Base-by-base conservation (phyloP, 2,329 filamentous ascomycete species). In the Pseudocercospora fuligena region DNA sequence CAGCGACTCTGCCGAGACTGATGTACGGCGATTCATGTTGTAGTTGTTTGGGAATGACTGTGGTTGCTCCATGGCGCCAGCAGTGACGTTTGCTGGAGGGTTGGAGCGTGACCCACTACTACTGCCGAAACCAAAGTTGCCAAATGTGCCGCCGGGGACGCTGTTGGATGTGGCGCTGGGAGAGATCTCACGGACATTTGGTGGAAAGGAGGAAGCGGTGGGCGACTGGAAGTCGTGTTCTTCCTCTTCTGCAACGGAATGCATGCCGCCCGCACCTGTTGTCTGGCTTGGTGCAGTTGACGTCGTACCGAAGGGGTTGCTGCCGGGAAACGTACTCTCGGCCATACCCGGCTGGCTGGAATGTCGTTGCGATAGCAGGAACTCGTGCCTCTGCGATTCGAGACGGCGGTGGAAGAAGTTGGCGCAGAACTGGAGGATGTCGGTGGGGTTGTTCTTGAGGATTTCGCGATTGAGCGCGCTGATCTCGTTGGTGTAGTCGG, bases 1-100 rank as follows among this genome's bases (percentile, higher is more conserved):
- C 76, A 98, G 86, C 1, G 94, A 97, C 81, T 99, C 95, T 60
- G 95, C 95, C 47, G 95, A 98, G 61, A 99, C 95, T 3, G 95
- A 98, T 46, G 94, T 97, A 74, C 95, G 92, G 70, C 95, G 91
- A 74, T 89, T 92, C 81, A 97, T 90, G 79, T 97, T 97, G 82
- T 97, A 98, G 79, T 98, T 94, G 73, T 88, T 91, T 64, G 95
- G 95, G 77, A 97, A 92, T 73, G 88, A 89, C 71, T 92, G 89
- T 46, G 86, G 82, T 21, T 73, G 70, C 67, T 87, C 87, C 65
- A 85, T 84, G 23, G 83, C 72, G 68, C 76, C 78, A 33, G 73
- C 65, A 78, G 73, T 79, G 80, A 78, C 85, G 77, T 73, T 83
- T 63, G 67, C 79, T 75, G 66, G 78, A 74, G 70, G 78, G 77